Evolutionary conservation across 2,329 filamentous ascomycete species (phyloP), one percentile per base, ranked within the genome.

Genomic region (Penicillium concentricum): DNA sequence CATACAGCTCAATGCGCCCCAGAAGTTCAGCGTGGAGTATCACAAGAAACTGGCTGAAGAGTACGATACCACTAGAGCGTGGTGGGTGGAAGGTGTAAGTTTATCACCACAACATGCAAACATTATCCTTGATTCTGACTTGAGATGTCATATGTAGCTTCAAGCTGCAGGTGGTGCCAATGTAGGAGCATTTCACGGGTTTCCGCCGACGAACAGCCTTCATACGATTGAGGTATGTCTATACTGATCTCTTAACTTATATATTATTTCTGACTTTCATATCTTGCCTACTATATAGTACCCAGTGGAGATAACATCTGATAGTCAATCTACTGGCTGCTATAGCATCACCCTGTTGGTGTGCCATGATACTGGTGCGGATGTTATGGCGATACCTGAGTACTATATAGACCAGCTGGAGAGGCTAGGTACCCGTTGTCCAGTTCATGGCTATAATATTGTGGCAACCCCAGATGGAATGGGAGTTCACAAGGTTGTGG

Each of bases 31-130:
- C 22, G 37, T 20, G 18, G 28, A 55, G 7, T 10, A 50, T 13
- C 41, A 57, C 18, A 44, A 43, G 10, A 39, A 12, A 22, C 20
- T 32, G 20, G 12, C 39, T 9, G 16, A 16, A n/a, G 28, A 26
- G 5, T 13, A 32, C 8, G 35, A 50, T 30, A 50, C 35, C 35
- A 38, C n/a, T 7, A 37, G 18, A 16, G 12, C 47, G 5, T 59
- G 47, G n/a, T 59, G 54, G 57, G 49, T 57, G 5, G 57, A 59
- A 48, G 57, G 24, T 41, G 47, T 50, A 50, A 41, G 47, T 50
- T 28, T 13, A 9, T 28, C 8, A 9, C 8, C 12, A 39, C 10
- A 8, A 12, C 5, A 30, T 39, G 5, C 13, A 30, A 20, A 7
- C 0, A 30, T 5, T 15, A 30, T 20, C 6, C 8, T 39, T 16